phyloP scores from a whole-genome alignment of 164 flowering plant genomes.

The Nymphaea colorata region DNA sequence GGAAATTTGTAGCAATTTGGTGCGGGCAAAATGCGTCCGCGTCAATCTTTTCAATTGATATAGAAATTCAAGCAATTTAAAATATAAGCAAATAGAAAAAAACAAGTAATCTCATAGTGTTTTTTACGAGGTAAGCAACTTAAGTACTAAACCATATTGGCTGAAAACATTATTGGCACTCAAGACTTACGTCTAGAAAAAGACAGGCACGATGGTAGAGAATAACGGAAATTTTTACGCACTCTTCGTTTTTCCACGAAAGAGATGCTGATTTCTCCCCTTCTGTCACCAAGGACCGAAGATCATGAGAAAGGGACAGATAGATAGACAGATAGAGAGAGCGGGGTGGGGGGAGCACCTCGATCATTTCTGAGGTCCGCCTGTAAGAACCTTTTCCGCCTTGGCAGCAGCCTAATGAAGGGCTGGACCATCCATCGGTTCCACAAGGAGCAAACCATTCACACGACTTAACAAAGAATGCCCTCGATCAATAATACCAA shows the following conservation, averaged over 20 bases:
- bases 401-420: constrained; percentile 88
- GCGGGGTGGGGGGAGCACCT: constrained; percentile 19
- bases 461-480: background rate
- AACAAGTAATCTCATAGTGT: too few relatives aligned
- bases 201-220: background rate
- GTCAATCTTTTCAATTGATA: background rate
- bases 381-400: constrained; percentile 76
- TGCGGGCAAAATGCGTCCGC: background rate
- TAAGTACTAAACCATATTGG: too few relatives aligned
- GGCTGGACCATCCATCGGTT: constrained; percentile 17
- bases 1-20: too few relatives aligned
- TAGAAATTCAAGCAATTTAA: too few relatives aligned
- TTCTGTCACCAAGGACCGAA: background rate
- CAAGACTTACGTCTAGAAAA: too few relatives aligned
- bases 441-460: background rate
- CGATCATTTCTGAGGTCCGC: constrained; percentile 36
- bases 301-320: background rate
- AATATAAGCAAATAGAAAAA: too few relatives aligned
- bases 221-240: background rate
- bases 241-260: background rate
- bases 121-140: too few relatives aligned
- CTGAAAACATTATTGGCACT: too few relatives aligned
- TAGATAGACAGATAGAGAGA: background rate
- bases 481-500: background rate
- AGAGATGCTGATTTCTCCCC: background rate